Base-by-base conservation (phyloP, 345 rosid species). In the Toxicodendron radicans region DNA sequence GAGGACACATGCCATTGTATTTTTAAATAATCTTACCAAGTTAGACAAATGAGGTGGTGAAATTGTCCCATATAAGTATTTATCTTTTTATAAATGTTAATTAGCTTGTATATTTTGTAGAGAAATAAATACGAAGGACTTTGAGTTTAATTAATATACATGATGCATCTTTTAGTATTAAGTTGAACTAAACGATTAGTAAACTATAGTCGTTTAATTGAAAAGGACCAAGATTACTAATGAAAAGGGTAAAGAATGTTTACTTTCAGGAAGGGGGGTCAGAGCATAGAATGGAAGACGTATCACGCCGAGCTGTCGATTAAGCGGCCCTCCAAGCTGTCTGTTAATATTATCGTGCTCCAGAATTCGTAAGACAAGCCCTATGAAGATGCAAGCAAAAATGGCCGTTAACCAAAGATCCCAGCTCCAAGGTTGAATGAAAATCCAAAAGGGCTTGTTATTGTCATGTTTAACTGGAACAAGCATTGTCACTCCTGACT, bases 211-310 rank as follows among this genome's bases (percentile, higher is more conserved):
- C 30, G 2, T 27, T 27, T 27, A 27, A 27, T 27, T 27, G 30
- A 27, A 27, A 27, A 27, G 30, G 30, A 27, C 30, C 30, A 27
- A 27, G 30, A 27, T 27, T 27, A 27, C 30, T 27, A 27, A 27
- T 27, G 30, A 27, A 27, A 0, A n/a, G 54, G 17, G 12, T 59
- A 10, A 13, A 13, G 16, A 30, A 27, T 27, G 30, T 30, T 68
- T 68, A 72, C 83, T 66, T 1, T 72, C 48, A 10, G 83, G 73
- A 35, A 79, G 58, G 56, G 49, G 58, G 56, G 49, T 67, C 2
- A 75, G 32, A 2, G 83, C 64, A n/a, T 72, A 63, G 35, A 80
- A 80, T 49, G 79, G 65, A 57, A 73, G 76, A 62, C 58, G 54
- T 0, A 45, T 56, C 18, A 73, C 72, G 35, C 74, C 56, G 0